Evolutionary conservation across 768 basidiomycete genomes (phyloP).

Genomic region (Chalciporus pseudorubinellus): DNA sequence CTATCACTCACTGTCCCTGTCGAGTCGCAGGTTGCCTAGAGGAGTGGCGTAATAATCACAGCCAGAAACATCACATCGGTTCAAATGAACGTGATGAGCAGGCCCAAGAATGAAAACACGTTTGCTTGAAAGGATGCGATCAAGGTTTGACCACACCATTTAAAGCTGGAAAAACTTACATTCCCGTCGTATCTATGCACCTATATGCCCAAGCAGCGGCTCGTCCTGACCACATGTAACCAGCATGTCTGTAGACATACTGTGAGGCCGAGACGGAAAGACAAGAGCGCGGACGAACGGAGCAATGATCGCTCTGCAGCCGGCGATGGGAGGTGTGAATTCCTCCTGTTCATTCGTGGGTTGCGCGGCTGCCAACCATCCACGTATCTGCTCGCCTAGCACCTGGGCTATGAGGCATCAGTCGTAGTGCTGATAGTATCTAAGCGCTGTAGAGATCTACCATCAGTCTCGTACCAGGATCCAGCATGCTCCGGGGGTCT

Average conservation of each 20-base stretch:
- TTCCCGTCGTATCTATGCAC: conserved; percentile 73
- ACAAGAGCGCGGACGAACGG: conserved; percentile 58
- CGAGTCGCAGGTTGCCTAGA: conserved; percentile 76
- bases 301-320: conserved; percentile 87
- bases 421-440: conserved; percentile 12
- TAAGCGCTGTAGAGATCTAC: conserved; percentile 38
- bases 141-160: conserved; percentile 2
- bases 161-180: conserved; percentile 52
- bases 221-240: conserved; percentile 91
- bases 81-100: conserved; percentile 87
- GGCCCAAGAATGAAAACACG: conserved; percentile 95
- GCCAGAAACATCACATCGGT: conserved; percentile 82
- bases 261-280: conserved; percentile 7
- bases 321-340: conserved; percentile 64
- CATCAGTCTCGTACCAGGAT: conserved; percentile 81
- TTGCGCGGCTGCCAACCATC: conserved; percentile 62
- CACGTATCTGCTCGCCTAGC: conserved; percentile 59
- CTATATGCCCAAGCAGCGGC: conserved; percentile 97
- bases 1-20: conserved; percentile 63
- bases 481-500: conserved; percentile 82
- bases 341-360: conserved; percentile 41
- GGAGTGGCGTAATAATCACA: conserved; percentile 83
- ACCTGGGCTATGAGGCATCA: conserved; percentile 43
- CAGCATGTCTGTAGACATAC: conserved; percentile 72
- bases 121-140: conserved; percentile 49